Percentiles rank a stretch among this genome's conserved stretches.
phyloP scores from a whole-genome alignment of 1,284 basidiomycete species.

The Lentinula novae-zelandiae region DNA sequence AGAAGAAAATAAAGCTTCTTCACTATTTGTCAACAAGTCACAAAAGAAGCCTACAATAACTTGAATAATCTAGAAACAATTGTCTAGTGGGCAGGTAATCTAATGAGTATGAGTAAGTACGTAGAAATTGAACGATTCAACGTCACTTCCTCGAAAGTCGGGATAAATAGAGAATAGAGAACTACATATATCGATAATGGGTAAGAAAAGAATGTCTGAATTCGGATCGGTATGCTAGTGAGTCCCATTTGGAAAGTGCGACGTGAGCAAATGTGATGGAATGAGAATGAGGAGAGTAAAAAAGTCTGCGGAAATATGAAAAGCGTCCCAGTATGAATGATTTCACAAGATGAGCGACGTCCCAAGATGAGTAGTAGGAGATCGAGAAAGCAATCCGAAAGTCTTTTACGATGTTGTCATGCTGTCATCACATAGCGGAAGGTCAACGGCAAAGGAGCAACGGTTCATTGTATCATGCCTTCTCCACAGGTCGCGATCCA shows the following conservation, averaged over 20 bases:
- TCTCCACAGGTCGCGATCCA: not conserved
- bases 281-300: not conserved
- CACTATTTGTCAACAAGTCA: too few relatives aligned
- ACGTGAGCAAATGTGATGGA: not conserved
- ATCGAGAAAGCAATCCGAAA: not conserved
- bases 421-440: not conserved
- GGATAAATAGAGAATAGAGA: too few relatives aligned
- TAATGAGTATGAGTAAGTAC: too few relatives aligned
- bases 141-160: too few relatives aligned
- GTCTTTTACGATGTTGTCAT: not conserved
- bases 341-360: not conserved
- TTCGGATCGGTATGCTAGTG: not conserved
- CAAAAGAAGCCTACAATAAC: too few relatives aligned
- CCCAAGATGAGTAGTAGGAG: not conserved
- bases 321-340: not conserved
- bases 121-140: too few relatives aligned
- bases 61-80: too few relatives aligned
- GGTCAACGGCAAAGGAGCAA: not conserved
- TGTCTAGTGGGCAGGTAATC: too few relatives aligned
- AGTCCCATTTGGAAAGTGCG: not conserved
- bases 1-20: too few relatives aligned
- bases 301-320: not conserved
- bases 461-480: not conserved
- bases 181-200: not conserved
- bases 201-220: not conserved